A percentile compares a stretch with the other conserved stretches of the same genome.
These are phyloP conservation scores for Poronia punctata DNA, from an alignment of 495 filamentous ascomycete genomes.

Conservation along the genomic window DNA sequence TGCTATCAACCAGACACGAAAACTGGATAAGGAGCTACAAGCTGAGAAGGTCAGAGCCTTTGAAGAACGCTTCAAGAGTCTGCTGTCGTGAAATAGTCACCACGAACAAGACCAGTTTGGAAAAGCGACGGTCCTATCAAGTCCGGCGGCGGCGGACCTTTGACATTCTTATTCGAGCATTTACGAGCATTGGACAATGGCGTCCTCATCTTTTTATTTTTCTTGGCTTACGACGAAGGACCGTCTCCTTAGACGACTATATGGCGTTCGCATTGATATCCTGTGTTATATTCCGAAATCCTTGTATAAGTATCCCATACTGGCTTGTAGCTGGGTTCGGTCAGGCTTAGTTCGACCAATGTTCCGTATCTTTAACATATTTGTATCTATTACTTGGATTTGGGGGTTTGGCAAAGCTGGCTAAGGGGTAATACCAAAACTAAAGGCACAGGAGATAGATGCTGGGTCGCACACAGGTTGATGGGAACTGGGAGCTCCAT, in stretches of 20 bases:
- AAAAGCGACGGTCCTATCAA: no score
- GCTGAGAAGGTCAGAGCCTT: constrained; percentile 41
- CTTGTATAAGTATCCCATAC: no score
- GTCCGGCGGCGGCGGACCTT: constrained; percentile 10
- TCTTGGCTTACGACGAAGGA: constrained; percentile 5
- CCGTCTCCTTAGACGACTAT: constrained; percentile 5
- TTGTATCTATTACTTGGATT: constrained; percentile 17
- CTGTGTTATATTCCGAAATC: not conserved
- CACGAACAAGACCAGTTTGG: constrained; percentile 1
- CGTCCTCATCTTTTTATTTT: constrained; percentile 8
- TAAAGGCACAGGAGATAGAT: no score
- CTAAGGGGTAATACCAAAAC: no score
- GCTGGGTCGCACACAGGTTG: no score
- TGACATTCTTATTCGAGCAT: constrained; percentile 17
- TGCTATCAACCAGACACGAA: constrained; percentile 73
- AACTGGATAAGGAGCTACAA: constrained; percentile 53
- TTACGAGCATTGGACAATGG: constrained; percentile 20
- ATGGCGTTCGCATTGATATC: constrained; percentile 4
- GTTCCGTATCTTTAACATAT: constrained; percentile 8
- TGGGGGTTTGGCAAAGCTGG: no score
- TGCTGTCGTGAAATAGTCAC: constrained; percentile 13
- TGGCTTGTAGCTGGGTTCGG: constrained; percentile 8
- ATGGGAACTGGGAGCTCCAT: no score
- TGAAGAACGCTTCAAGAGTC: constrained; percentile 36
- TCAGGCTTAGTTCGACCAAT: constrained; percentile 3